Conservation (phyloP, 2,329 filamentous ascomycete genomes). For the Incumbomyces lentus region DNA sequence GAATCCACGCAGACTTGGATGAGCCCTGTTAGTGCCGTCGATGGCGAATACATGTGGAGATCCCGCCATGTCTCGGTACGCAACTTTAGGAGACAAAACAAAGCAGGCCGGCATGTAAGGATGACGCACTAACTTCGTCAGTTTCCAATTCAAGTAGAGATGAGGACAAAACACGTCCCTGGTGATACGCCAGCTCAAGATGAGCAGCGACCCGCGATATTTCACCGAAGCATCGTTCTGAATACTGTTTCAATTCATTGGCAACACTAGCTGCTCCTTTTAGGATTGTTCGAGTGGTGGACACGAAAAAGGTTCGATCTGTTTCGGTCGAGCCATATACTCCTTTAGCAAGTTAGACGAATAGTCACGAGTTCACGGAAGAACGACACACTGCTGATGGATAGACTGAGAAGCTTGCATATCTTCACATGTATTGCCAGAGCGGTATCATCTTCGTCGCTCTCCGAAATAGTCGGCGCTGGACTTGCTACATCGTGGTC, state of each 20-base stretch:
- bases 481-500: neutral
- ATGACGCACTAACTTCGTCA: neutral
- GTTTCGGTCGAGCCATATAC: neutral
- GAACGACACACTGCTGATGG: neutral
- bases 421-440: neutral
- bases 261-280: neutral
- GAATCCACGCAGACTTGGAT: neutral
- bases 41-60: neutral
- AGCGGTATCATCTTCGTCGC: neutral
- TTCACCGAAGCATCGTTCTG: neutral
- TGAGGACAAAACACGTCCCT: neutral
- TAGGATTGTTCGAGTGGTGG: neutral
- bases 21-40: neutral
- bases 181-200: neutral
- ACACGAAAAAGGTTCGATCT: neutral
- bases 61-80: neutral
- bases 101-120: neutral
- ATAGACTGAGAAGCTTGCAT: neutral
- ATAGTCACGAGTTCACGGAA: neutral
- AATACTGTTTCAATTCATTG: neutral
- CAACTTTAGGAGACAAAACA: neutral
- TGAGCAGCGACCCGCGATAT: neutral
- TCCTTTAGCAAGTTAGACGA: neutral
- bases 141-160: neutral
- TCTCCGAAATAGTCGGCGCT: neutral